Conservation (phyloP, 805 yeast species). For the Pichia exigua region DNA sequence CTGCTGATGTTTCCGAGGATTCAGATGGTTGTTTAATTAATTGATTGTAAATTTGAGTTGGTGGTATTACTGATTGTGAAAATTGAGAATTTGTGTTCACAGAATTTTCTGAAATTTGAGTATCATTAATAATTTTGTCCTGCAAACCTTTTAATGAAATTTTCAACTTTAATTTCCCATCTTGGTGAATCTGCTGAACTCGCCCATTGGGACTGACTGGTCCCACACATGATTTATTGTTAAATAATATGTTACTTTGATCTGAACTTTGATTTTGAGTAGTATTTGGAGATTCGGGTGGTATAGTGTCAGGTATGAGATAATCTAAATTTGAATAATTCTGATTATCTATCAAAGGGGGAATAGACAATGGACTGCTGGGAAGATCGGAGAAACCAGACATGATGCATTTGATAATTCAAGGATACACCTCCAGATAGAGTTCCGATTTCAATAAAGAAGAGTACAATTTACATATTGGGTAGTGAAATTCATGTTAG, state of each 20-base stretch:
- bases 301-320: not conserved
- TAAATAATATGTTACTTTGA: not conserved
- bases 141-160: slow-evolving; percentile 6
- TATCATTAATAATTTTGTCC: not conserved
- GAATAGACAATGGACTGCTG: not conserved
- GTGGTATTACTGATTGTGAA: not conserved
- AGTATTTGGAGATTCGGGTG: not conserved
- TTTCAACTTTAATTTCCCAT: slow-evolving; percentile 5
- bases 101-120: not conserved
- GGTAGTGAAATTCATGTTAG: not conserved
- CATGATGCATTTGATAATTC: not conserved
- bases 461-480: not conserved
- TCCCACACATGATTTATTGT: no score
- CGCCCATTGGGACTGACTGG: not conserved
- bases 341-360: not conserved
- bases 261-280: not conserved
- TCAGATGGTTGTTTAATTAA: not conserved
- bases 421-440: not conserved
- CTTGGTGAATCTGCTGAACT: not conserved
- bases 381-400: not conserved
- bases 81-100: not conserved
- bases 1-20: not conserved
- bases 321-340: not conserved
- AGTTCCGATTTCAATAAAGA: no score
- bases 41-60: not conserved